Base-by-base conservation (phyloP, 768 basidiomycete species). In the Suillus alpinus region DNA sequence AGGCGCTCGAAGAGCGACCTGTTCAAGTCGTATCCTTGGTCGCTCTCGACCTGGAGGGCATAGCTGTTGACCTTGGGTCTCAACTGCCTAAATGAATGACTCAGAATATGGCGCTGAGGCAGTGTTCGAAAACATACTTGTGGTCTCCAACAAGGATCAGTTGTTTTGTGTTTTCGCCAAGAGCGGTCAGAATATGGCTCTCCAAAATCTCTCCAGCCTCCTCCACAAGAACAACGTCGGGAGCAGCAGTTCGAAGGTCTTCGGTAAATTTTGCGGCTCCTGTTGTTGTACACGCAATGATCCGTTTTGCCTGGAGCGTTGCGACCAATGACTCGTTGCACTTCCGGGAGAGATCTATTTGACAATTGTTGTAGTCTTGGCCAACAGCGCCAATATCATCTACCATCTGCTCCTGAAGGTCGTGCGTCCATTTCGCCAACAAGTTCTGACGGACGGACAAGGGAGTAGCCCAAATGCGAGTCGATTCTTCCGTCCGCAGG, bases 161-260 rank as follows among this genome's bases (percentile, higher is more conserved):
- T 49, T 86, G 83, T 16, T 76, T 70, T 0, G 80, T 80, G 1
- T 75, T 59, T 2, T 59, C 59, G 0, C 79, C 80, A 1, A 87
- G 69, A 0, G 86, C 80, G 0, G 84, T 86, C 37, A 88, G 61
- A 32, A 86, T 70, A 67, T 88, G 86, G 61, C 82, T 83, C 65
- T 87, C 86, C 10, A 88, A 66, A 49, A 87, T 86, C 66, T 88
- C 86, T 9, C 86, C 86, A 0, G 86, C 86, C 67, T 88, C 86
- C 63, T 88, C 86, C 0, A 87, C 85, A 1, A 87, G 70, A 4
- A 87, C 69, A 4, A 87, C 76, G 10, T 78, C 73, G 0, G 84
- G 82, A 6, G 71, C 67, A 5, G 76, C 78, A 0, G 74, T 74
- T 23, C 75, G 78, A 14, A 88, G 78, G 12, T 71, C 72, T 12